These are phyloP conservation scores for Xylaria sp. DNA, from an alignment of 2,329 filamentous ascomycete species.

Conservation along the genomic window DNA sequence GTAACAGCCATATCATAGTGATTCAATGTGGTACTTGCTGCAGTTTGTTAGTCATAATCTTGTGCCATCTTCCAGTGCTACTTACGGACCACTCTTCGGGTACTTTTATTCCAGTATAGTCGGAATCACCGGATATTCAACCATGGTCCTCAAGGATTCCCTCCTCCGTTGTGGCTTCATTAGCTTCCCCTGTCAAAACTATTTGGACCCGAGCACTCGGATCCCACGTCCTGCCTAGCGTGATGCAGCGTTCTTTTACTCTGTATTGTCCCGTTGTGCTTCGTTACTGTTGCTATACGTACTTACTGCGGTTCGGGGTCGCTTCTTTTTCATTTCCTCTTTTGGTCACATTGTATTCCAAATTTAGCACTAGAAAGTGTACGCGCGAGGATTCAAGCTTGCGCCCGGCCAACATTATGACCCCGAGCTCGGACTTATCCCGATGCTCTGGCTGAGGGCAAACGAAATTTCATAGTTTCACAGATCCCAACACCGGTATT, in stretches of 20 bases:
- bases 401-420: background rate
- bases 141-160: background rate
- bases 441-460: background rate
- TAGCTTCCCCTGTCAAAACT: constrained; percentile 10
- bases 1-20: constrained; percentile 1
- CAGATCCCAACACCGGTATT: constrained; percentile 6
- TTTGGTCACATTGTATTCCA: background rate
- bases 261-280: background rate
- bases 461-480: constrained; percentile 19
- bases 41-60: background rate
- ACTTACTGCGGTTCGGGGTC: background rate
- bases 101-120: background rate
- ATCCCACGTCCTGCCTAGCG: constrained; percentile 22
- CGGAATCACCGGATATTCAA: constrained; percentile 22
- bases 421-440: background rate
- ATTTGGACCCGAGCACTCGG: constrained; percentile 32
- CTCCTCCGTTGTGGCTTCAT: background rate
- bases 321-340: background rate
- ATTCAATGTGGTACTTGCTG: constrained; percentile 14
- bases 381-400: background rate
- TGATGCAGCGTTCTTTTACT: background rate
- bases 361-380: constrained; percentile 2
- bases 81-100: background rate
- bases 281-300: background rate
- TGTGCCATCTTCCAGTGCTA: background rate